phyloP scores from a whole-genome alignment of 495 filamentous ascomycete genomes.

The Choiromyces venosus region DNA sequence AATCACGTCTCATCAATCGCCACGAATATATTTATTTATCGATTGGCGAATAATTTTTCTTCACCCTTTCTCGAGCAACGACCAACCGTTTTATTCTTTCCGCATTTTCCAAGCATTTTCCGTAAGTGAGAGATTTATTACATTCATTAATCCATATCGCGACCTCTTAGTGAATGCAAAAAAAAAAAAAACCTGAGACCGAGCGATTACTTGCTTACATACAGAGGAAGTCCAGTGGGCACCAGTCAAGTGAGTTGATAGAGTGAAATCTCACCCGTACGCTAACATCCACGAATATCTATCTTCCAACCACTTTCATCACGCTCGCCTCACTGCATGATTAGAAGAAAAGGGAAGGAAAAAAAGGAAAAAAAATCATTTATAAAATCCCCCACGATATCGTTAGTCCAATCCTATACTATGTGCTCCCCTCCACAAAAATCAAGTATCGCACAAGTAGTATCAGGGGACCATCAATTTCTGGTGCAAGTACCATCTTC shows the following conservation, averaged over 20 bases:
- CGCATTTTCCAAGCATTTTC: neutral
- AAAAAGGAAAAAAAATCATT: neutral
- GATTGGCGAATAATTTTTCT: neutral
- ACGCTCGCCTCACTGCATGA: neutral
- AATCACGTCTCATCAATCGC: conserved; percentile 4
- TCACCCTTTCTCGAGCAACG: neutral
- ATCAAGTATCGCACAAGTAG: neutral
- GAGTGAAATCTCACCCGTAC: neutral
- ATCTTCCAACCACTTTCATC: neutral
- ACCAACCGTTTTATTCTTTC: neutral
- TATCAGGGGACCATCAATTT: neutral
- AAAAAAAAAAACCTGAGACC: neutral
- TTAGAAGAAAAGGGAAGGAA: neutral
- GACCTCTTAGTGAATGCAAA: neutral
- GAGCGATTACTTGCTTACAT: neutral
- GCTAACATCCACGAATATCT: neutral
- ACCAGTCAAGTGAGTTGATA: neutral
- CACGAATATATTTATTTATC: conserved; percentile 1
- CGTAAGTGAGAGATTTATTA: neutral
- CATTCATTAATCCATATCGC: neutral
- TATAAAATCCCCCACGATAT: neutral
- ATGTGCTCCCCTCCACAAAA: neutral
- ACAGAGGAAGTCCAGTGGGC: neutral
- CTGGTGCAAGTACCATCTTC: neutral
- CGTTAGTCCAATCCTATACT: neutral